Percentiles rank a stretch among this genome's conserved stretches.
Evolutionary conservation across 176 grass and related monocot species (phyloP).

Genomic region (Musa itinerans): DNA sequence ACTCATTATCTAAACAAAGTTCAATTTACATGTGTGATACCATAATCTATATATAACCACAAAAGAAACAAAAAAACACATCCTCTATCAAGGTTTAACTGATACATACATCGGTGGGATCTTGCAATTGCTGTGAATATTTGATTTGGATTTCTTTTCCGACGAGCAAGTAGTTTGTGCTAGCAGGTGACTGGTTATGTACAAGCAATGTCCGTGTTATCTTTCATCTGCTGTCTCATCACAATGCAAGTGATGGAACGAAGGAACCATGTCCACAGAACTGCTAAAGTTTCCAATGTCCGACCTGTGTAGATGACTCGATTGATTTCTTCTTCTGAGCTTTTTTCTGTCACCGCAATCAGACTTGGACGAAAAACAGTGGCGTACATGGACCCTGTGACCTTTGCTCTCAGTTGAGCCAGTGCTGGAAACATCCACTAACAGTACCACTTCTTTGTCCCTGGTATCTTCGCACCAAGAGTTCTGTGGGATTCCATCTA

Average conservation of each 20-base stretch:
- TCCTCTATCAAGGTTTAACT: neutral
- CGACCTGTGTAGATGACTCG: constrained; percentile 34
- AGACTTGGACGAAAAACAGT: constrained; percentile 40
- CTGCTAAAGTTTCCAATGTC: constrained; percentile 39
- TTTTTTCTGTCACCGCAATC: constrained; percentile 4
- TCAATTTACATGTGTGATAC: neutral
- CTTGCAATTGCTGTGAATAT: neutral
- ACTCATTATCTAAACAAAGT: neutral
- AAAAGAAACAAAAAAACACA: neutral
- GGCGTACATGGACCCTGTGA: constrained; percentile 53
- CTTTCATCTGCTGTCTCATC: neutral
- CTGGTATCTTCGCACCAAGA: constrained; percentile 86
- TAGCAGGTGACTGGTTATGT: neutral
- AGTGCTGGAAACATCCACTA: constrained; percentile 50
- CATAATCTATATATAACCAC: neutral
- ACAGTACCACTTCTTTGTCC: constrained; percentile 61
- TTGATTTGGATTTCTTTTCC: neutral
- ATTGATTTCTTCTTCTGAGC: constrained; percentile 48
- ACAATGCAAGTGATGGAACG: too few relatives aligned
- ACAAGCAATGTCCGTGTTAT: neutral
- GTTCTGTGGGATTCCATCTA: constrained; percentile 81
- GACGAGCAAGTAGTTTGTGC: neutral
- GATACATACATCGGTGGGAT: neutral
- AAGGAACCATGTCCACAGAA: neutral
- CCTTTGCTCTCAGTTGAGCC: constrained; percentile 52